Percentiles rank a stretch among this genome's conserved stretches.
Evolutionary conservation across 2,329 filamentous ascomycete species (phyloP).

Genomic region (Nigrospora sphaerica): DNA sequence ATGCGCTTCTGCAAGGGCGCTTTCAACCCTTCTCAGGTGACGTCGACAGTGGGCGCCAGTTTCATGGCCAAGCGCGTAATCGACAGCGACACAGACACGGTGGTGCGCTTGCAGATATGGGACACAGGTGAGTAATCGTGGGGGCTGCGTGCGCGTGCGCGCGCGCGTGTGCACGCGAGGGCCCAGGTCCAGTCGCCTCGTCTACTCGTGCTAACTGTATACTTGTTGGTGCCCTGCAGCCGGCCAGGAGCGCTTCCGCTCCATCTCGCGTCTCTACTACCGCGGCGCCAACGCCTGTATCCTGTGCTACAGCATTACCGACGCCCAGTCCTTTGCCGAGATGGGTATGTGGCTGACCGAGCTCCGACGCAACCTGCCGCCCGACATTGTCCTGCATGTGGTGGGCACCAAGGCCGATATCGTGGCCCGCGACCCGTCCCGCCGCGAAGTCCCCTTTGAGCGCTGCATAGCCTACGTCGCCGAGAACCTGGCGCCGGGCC

Average conservation of each 20-base stretch:
- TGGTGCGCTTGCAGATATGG: constrained; percentile 92
- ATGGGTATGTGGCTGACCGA: constrained; percentile 91
- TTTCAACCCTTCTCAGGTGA: constrained; percentile 57
- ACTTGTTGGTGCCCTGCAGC: constrained; percentile 31
- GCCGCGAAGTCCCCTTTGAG: constrained; percentile 85
- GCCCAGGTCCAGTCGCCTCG: constrained; percentile 1
- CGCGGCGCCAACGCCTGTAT: constrained; percentile 90
- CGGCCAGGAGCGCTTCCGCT: constrained; percentile 90
- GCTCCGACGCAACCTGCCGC: constrained; percentile 68
- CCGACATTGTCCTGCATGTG: constrained; percentile 83
- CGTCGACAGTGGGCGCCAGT: constrained; percentile 71
- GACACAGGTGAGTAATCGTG: constrained; percentile 59
- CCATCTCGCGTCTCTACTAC: constrained; percentile 93
- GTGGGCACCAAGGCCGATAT: constrained; percentile 92
- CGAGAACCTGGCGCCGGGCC: constrained; percentile 74
- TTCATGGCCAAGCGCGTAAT: constrained; percentile 75
- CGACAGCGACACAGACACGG: constrained; percentile 77
- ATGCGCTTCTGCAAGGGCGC: constrained; percentile 69
- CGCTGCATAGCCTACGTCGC: constrained; percentile 93
- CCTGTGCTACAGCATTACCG: constrained; percentile 90
- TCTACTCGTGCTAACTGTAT: constrained; percentile 1
- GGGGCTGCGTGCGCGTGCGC: neutral
- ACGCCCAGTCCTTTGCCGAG: constrained; percentile 76
- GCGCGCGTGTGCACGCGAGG: neutral
- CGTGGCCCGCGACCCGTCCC: constrained; percentile 72